phyloP scores from a whole-genome alignment of 2,329 filamentous ascomycete genomes.

The Hypoxylon sp. region DNA sequence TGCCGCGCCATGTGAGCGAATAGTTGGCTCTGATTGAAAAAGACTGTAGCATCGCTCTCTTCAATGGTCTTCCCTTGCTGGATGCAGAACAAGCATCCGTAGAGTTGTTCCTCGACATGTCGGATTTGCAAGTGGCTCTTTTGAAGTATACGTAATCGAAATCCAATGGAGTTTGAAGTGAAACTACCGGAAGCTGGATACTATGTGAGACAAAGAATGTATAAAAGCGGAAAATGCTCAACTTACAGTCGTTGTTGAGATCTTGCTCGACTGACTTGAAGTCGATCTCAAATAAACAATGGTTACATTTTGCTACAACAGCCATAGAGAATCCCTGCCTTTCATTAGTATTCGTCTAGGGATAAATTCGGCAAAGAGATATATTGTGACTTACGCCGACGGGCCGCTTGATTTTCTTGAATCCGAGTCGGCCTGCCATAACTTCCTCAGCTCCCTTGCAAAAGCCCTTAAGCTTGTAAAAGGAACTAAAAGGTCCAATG shows the following conservation, averaged over 20 bases:
- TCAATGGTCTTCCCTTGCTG: conserved; percentile 63
- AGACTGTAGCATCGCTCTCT: conserved; percentile 69
- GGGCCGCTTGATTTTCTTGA: conserved; percentile 65
- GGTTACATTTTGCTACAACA: conserved; percentile 64
- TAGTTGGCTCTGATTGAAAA: conserved; percentile 66
- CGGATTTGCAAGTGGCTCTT: conserved; percentile 67
- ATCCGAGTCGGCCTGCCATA: conserved; percentile 61
- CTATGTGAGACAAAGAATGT: conserved; percentile 21
- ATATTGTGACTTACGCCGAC: conserved; percentile 54
- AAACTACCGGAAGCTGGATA: conserved; percentile 62
- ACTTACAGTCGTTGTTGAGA: conserved; percentile 62
- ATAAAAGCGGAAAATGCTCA: neutral
- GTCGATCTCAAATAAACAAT: conserved; percentile 67
- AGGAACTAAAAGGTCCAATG: conserved; percentile 63
- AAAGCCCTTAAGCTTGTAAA: conserved; percentile 67
- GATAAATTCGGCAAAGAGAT: neutral
- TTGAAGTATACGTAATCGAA: conserved; percentile 67
- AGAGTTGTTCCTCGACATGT: conserved; percentile 65
- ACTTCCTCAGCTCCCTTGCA: conserved; percentile 67
- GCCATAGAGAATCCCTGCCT: conserved; percentile 59
- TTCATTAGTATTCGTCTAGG: conserved; percentile 1
- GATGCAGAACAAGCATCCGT: conserved; percentile 68
- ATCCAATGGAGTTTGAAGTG: conserved; percentile 60
- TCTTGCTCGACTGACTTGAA: conserved; percentile 67
- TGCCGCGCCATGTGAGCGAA: conserved; percentile 68